Evolutionary conservation across 1,139 yeast genomes (phyloP), one percentile per base, ranked within the genome.

Genomic region (Martiniozyma asiatica): DNA sequence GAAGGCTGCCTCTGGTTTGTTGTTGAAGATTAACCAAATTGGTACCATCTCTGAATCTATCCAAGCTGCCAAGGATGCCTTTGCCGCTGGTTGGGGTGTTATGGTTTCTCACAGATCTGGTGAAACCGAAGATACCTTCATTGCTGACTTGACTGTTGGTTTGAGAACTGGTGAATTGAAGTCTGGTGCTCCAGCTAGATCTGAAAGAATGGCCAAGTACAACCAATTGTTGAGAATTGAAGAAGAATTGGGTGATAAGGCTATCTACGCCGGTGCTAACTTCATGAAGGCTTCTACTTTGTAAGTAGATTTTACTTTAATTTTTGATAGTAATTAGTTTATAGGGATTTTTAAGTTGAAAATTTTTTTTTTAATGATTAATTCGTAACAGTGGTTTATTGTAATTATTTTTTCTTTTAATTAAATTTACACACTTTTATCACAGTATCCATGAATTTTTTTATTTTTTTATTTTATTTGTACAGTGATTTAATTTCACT

Each of bases 151-250:
- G 59, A 69, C 85, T 51, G 95, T 87, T 53, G 97, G 96, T 69
- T 72, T 87, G 61, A 81, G 96, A 74, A 57, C 94, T 49, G 96
- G 95, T 61, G 95, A 87, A 73, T 78, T 87, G 65, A 87, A 87
- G 85, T 80, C 95, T 51, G 97, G 97, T 77, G 96, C 97, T 58
- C 95, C 96, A 59, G 94, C 95, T 50, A 84, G 97, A 73, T 82
- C 95, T 47, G 97, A 87, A 73, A 85, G 97, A 76, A 77, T 87
- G 63, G 96, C 96, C 60, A 87, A 87, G 72, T 78, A 78, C 64
- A 80, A 80, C 77, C 93, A 85, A 73, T 78, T 87, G 64, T 74
- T 87, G 63, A 82, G 96, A 71, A 87, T 87, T 54, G 96, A 87
- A 73, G 94, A 87, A 69, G 84, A 79, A 68, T 79, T 87, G 58